Conservation (phyloP, 164 flowering plant species). For the Vitis vinifera region ASM3070453v1 NC_081811.1:3335001-3335500, state of each 20-base stretch:
- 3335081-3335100: slow-evolving; percentile 11
- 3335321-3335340: slow-evolving; percentile 1
- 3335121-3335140: slow-evolving; percentile 22
- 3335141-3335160: slow-evolving; percentile 16
- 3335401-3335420: slow-evolving; percentile 8
- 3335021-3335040: slow-evolving; percentile 8
- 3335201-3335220: slow-evolving; percentile 30
- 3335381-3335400: slow-evolving; percentile 3
- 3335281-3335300: slow-evolving; percentile 16
- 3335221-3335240: slow-evolving; percentile 16
- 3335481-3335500: neutral
- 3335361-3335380: neutral
- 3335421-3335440: slow-evolving; percentile 12
- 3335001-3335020: slow-evolving; percentile 12
- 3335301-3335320: slow-evolving; percentile 13
- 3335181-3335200: slow-evolving; percentile 17
- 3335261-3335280: slow-evolving; percentile 28
- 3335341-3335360: neutral
- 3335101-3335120: slow-evolving; percentile 15
- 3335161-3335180: slow-evolving; percentile 16
- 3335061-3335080: slow-evolving; percentile 6
- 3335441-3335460: slow-evolving; percentile 3
- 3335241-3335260: slow-evolving; percentile 21
- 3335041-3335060: slow-evolving; percentile 3
- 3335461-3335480: slow-evolving; percentile 3